Conservation (phyloP, 352 stramenopile species). For the Phytophthora uliginosa region DNA sequence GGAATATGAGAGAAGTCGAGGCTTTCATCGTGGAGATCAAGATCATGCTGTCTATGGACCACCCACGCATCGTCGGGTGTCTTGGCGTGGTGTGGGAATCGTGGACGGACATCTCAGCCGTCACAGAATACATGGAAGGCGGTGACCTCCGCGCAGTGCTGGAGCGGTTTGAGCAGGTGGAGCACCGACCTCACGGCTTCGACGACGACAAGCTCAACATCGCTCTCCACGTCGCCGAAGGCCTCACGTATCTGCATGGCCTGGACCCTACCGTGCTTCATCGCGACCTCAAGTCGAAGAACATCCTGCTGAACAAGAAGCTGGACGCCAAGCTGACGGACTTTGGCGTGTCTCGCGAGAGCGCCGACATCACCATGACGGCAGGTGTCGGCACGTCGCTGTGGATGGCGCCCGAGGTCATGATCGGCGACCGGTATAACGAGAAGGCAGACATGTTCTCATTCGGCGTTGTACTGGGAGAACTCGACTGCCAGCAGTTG, state of each 20-base stretch:
- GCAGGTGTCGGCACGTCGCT: conserved; percentile 52
- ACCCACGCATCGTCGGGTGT: conserved; percentile 52
- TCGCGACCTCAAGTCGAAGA: conserved; percentile 54
- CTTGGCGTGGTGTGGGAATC: conserved; percentile 55
- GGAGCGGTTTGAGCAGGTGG: conserved; percentile 44
- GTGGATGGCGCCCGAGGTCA: conserved; percentile 58
- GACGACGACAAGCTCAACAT: conserved; percentile 54
- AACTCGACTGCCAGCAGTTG: conserved; percentile 44
- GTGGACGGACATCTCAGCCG: conserved; percentile 45
- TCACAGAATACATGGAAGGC: conserved; percentile 58
- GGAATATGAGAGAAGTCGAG: conserved; percentile 57
- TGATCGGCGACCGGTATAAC: conserved; percentile 58
- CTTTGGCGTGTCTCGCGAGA: conserved; percentile 59
- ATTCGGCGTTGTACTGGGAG: conserved; percentile 48
- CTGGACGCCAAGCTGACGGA: conserved; percentile 50
- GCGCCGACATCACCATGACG: conserved; percentile 51
- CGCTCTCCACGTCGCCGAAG: conserved; percentile 46
- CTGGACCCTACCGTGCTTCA: conserved; percentile 46
- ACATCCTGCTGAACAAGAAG: conserved; percentile 45
- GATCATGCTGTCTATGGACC: conserved; percentile 51
- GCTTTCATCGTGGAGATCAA: conserved; percentile 54
- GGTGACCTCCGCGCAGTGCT: conserved; percentile 51
- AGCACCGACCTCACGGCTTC: conserved; percentile 39
- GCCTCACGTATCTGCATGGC: conserved; percentile 52
- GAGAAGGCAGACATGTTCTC: conserved; percentile 60